phyloP scores from a whole-genome alignment of 495 filamentous ascomycete species.

The Durotheca rogersii region DNA sequence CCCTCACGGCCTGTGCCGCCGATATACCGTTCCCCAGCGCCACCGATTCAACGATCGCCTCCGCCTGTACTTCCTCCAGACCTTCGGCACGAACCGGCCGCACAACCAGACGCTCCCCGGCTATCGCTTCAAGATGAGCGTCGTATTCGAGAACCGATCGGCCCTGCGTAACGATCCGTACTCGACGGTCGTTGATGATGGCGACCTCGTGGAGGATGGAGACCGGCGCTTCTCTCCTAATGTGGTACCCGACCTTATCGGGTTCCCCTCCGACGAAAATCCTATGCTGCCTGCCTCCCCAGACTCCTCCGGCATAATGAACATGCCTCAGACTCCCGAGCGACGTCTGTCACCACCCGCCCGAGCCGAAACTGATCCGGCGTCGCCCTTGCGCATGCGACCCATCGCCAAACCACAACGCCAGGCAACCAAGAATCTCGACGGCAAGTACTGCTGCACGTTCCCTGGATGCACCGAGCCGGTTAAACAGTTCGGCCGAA shows the following conservation, averaged over 20 bases:
- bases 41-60: slow-evolving; percentile 23
- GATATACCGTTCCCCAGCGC: slow-evolving; percentile 16
- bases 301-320: slow-evolving; percentile 11
- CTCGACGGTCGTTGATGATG: slow-evolving; percentile 25
- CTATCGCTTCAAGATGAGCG: slow-evolving; percentile 43
- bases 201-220: slow-evolving; percentile 4
- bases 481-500: slow-evolving; percentile 66
- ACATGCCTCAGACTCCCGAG: slow-evolving; percentile 10
- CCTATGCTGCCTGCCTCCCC: slow-evolving; percentile 21
- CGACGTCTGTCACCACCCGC: slow-evolving; percentile 1
- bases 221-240: slow-evolving; percentile 5
- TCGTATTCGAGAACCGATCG: slow-evolving; percentile 42
- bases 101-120: slow-evolving; percentile 20
- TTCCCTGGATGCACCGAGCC: slow-evolving; percentile 58
- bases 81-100: slow-evolving; percentile 14
- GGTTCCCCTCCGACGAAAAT: slow-evolving; percentile 2
- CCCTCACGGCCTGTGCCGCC: slow-evolving; percentile 18
- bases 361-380: background rate
- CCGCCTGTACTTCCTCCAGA: slow-evolving; percentile 24
- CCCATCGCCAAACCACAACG: slow-evolving; percentile 53
- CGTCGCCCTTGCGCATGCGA: slow-evolving; percentile 39
- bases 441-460: slow-evolving; percentile 71
- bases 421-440: slow-evolving; percentile 54
- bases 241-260: slow-evolving; percentile 5
- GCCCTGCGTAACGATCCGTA: slow-evolving; percentile 42